Conservation (phyloP, 2,329 filamentous ascomycete species). For the Microsporum canis region DNA sequence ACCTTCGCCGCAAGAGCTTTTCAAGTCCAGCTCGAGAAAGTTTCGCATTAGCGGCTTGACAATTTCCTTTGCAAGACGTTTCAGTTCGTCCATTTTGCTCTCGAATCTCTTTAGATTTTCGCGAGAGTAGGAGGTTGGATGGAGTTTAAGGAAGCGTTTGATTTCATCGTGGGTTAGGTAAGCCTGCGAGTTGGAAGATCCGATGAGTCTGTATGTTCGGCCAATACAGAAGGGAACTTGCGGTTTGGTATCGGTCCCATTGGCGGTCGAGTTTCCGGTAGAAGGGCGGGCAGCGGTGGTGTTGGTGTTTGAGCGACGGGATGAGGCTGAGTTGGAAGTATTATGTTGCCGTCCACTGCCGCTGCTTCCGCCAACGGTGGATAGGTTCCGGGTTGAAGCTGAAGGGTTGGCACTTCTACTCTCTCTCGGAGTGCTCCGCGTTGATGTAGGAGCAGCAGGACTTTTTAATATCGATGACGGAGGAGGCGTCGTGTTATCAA, state of each 20-base stretch:
- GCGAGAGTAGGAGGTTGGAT: conserved; percentile 58
- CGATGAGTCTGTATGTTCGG: conserved; percentile 66
- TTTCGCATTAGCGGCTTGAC: conserved; percentile 80
- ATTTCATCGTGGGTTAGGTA: conserved; percentile 80
- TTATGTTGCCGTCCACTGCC: conserved; percentile 4
- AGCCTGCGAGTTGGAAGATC: conserved; percentile 46
- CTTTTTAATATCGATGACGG: conserved; percentile 40
- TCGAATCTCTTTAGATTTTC: conserved; percentile 83
- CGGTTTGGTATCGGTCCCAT: conserved; percentile 18
- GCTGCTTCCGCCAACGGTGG: conserved; percentile 15
- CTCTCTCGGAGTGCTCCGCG: conserved; percentile 8
- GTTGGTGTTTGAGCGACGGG: conserved; percentile 6
- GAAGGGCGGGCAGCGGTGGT: conserved; percentile 8
- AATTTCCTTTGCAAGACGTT: conserved; percentile 66
- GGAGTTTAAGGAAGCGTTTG: conserved; percentile 77
- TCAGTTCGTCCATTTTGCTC: conserved; percentile 77
- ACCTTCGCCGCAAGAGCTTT: conserved; percentile 22
- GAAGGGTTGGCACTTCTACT: conserved; percentile 4
- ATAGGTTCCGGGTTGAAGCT: not conserved
- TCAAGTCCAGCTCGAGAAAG: conserved; percentile 67
- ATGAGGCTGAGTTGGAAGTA: conserved; percentile 7
- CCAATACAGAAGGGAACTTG: conserved; percentile 38
- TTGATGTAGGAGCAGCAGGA: not conserved
- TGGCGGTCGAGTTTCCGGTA: conserved; percentile 11
- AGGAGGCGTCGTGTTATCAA: conserved; percentile 72